Base-by-base conservation (phyloP, 2,329 filamentous ascomycete genomes). In the Byssothecium circinans region DNA sequence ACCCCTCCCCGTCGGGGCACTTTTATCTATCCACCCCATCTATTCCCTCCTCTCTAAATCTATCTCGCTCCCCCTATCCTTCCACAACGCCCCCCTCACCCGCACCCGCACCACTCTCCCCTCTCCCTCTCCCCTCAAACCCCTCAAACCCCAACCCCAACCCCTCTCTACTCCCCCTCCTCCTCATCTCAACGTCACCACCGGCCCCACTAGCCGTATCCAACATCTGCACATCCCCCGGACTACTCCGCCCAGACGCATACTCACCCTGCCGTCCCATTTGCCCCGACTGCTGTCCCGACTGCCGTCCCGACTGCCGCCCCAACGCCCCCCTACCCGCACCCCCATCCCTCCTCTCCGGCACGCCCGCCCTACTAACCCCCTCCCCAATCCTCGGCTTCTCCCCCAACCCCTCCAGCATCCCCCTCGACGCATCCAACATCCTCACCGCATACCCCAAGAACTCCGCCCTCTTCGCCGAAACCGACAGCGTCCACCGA, bases 401-500 rank as follows among this genome's bases (percentile, higher is more conserved):
- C 56, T 75, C 72, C 17, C 69, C 71, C 20, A 78, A 59, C 29
- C 71, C 70, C 38, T 68, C 70, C 48, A 78, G 58, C 72, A 77
- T 73, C 7, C 68, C 67, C 30, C 69, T 65, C 35, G 65, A 72
- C 4, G 74, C 74, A 40, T 75, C 74, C 27, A 79, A 60, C 64
- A 74, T 73, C 43, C 70, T 69, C 8, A 77, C 64, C 10, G 75
- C 76, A 29, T 71, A 72, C 14, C 70, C 69, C 5, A 79, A 71
- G 63, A 76, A 79, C 20, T 66, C 74, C 10, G 81, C 81, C 39
- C 87, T 84, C 67, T 90, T 89, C 36, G 84, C 86, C 70, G 87
- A 91, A 39, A 97, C 91, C 8, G 87, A 87, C 45, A 97, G 77
- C 8, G 92, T 96, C 92, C 92, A 99, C 41, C 90, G 83, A 67